Evolutionary conservation across 1,284 basidiomycete species (phyloP).

Genomic region (Veloboletus limbatus): DNA sequence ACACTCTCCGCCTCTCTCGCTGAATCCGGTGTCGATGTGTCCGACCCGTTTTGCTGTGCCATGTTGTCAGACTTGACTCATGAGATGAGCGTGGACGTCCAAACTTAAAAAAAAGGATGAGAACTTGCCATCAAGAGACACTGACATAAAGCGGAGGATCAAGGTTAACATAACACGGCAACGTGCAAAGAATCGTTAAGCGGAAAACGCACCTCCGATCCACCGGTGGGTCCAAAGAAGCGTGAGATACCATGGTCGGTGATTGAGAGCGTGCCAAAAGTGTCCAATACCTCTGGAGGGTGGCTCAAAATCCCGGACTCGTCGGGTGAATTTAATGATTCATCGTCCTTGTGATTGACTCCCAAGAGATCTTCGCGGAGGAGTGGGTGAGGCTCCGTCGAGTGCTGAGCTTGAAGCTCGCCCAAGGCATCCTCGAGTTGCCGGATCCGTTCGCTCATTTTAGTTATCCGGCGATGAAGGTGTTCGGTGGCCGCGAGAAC

Average conservation of each 20-base stretch:
- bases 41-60: slow-evolving; percentile 13
- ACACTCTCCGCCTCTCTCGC: slow-evolving; percentile 35
- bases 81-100: slow-evolving; percentile 15
- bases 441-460: slow-evolving; percentile 59
- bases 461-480: slow-evolving; percentile 60
- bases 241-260: slow-evolving; percentile 56
- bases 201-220: slow-evolving; percentile 49
- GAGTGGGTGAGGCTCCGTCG: slow-evolving; percentile 59
- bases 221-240: slow-evolving; percentile 65
- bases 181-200: slow-evolving; percentile 1
- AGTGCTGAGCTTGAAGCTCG: slow-evolving; percentile 47
- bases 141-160: slow-evolving; percentile 18
- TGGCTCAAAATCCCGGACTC: slow-evolving; percentile 24
- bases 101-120: slow-evolving; percentile 1
- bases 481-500: slow-evolving; percentile 73
- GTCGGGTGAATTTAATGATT: slow-evolving; percentile 19
- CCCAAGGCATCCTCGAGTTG: slow-evolving; percentile 66
- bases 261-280: slow-evolving; percentile 62
- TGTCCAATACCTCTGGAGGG: slow-evolving; percentile 44
- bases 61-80: slow-evolving; percentile 27
- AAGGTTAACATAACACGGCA: slow-evolving; percentile 7
- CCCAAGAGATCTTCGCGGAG: slow-evolving; percentile 54
- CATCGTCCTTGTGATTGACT: slow-evolving; percentile 38
- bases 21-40: slow-evolving; percentile 32
- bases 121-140: slow-evolving; percentile 33